These are phyloP conservation scores for Rubroshorea leprosula DNA, from an alignment of 345 rosid genomes.

Conservation along the genomic window DNA sequence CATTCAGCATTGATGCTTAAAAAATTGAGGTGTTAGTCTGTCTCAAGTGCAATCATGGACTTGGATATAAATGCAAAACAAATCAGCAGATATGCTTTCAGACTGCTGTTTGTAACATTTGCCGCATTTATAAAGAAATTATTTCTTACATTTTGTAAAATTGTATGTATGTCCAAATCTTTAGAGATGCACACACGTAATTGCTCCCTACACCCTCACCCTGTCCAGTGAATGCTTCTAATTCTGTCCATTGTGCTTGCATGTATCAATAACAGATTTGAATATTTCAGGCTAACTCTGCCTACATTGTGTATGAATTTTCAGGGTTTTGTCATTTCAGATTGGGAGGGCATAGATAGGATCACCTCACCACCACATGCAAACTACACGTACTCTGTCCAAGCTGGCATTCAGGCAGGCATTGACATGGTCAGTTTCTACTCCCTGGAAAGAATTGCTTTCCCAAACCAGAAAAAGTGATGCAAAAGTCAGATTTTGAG, in stretches of 20 bases:
- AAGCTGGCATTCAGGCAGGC: conserved; percentile 75
- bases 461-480: background rate
- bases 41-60: background rate
- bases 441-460: conserved; percentile 4
- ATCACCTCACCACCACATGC: conserved; percentile 71
- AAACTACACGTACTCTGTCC: conserved; percentile 75
- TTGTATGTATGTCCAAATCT: too few relatives aligned
- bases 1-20: background rate
- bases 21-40: background rate
- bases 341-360: conserved; percentile 91
- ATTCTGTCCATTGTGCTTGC: background rate
- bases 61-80: too few relatives aligned
- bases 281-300: conserved; percentile 12
- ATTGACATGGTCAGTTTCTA: conserved; percentile 71
- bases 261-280: background rate
- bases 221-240: conserved; percentile 1
- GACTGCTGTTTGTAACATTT: too few relatives aligned
- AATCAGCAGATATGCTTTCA: too few relatives aligned
- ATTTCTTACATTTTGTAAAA: too few relatives aligned
- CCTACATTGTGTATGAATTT: conserved; percentile 20
- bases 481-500: background rate
- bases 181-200: background rate
- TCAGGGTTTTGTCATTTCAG: conserved; percentile 94
- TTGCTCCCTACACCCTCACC: background rate
- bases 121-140: too few relatives aligned